phyloP scores from a whole-genome alignment of 441 rosid genomes.

The Rhodomyrtus psidioides region DNA sequence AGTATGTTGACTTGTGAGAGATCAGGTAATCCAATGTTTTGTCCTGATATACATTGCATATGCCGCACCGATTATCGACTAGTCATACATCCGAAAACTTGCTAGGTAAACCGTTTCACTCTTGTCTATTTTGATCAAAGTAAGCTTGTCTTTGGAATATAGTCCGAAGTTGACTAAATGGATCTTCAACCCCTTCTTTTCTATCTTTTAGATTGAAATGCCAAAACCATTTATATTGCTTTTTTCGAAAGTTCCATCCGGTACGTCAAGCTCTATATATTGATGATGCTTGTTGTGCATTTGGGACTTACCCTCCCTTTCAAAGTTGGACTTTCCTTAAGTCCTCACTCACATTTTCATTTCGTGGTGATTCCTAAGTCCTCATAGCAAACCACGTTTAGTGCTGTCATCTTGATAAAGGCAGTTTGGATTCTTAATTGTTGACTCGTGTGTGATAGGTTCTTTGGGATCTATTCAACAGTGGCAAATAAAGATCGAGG shows the following conservation, averaged over 20 bases:
- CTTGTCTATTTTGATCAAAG: not conserved
- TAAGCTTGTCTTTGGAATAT: not conserved
- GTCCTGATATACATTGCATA: not conserved
- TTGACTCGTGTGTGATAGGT: not conserved
- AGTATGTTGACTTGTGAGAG: not conserved
- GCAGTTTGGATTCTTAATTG: not conserved
- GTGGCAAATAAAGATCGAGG: constrained; percentile 12
- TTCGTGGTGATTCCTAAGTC: not conserved
- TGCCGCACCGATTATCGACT: not conserved
- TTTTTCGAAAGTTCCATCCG: not conserved
- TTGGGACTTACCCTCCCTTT: not conserved
- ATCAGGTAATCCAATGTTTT: not conserved
- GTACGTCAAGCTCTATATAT: not conserved
- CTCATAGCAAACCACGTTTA: not conserved
- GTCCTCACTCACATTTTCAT: not conserved
- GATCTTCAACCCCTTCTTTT: not conserved
- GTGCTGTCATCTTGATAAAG: not conserved
- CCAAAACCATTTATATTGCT: not conserved
- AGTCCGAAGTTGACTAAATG: not conserved
- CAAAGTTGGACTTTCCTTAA: not conserved
- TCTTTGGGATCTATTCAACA: not conserved
- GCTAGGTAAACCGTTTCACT: not conserved
- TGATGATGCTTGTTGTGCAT: not conserved
- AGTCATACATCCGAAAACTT: not conserved
- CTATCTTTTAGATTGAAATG: not conserved